These are phyloP conservation scores for Pseudopithomyces chartarum DNA, from an alignment of 2,329 filamentous ascomycete genomes.

Conservation along the genomic window DNA sequence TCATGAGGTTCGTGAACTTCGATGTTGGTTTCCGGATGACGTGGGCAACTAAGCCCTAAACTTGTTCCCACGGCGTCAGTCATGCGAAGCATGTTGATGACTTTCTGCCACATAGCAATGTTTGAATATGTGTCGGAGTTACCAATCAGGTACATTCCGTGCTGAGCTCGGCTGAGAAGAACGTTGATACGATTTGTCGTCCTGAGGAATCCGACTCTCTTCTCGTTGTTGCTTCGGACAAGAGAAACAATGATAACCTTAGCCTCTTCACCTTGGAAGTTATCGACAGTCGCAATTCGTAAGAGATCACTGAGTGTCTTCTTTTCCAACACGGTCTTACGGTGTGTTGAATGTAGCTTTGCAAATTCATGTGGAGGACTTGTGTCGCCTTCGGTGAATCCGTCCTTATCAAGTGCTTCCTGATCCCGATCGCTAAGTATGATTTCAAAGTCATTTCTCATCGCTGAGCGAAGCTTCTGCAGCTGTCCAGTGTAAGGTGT, in stretches of 20 bases:
- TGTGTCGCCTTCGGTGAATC: slow-evolving; percentile 14
- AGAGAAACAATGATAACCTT: slow-evolving; percentile 73
- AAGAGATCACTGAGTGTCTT: slow-evolving; percentile 28
- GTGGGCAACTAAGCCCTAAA: slow-evolving; percentile 33
- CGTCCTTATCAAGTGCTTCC: slow-evolving; percentile 53
- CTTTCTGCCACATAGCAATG: slow-evolving; percentile 67
- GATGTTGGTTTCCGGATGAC: slow-evolving; percentile 31
- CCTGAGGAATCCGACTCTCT: slow-evolving; percentile 67
- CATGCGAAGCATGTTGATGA: slow-evolving; percentile 58
- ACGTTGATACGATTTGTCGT: slow-evolving; percentile 73
- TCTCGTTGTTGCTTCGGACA: slow-evolving; percentile 68
- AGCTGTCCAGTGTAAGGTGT: slow-evolving; percentile 69
- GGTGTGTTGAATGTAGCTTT: slow-evolving; percentile 7
- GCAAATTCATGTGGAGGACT: no score
- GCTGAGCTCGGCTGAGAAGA: slow-evolving; percentile 67
- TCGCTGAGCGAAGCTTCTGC: slow-evolving; percentile 53
- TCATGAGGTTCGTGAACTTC: slow-evolving; percentile 34
- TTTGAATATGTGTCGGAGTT: slow-evolving; percentile 63
- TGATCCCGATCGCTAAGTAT: slow-evolving; percentile 66
- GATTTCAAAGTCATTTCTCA: slow-evolving; percentile 63
- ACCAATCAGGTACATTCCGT: slow-evolving; percentile 75
- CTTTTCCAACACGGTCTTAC: slow-evolving; percentile 22
- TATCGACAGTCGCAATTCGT: slow-evolving; percentile 68
- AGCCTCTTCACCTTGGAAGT: slow-evolving; percentile 79
- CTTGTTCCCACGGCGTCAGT: slow-evolving; percentile 18